Evolutionary conservation across 331 rosid genomes (phyloP).

Genomic region (Cydonia oblonga): DNA sequence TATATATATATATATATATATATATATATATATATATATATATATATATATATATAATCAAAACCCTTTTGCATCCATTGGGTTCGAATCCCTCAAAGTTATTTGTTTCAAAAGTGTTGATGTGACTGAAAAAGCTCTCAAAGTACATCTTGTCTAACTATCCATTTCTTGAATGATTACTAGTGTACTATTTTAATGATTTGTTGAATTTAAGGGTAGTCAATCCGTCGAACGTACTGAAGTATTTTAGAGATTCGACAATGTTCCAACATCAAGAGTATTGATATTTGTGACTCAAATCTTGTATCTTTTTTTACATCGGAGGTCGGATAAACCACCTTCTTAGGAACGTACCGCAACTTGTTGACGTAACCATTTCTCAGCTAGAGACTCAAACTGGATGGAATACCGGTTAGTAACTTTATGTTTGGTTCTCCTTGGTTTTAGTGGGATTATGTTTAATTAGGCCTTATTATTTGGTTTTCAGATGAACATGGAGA

Average conservation of each 20-base stretch:
- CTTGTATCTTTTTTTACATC: neutral
- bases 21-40: no score
- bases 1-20: no score
- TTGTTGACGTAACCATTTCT: neutral
- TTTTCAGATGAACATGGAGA: neutral
- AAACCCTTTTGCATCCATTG: neutral
- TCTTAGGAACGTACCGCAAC: neutral
- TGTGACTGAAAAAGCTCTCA: neutral
- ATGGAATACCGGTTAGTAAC: neutral
- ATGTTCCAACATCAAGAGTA: neutral
- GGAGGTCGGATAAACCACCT: neutral
- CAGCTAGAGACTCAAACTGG: neutral
- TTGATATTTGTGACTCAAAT: neutral
- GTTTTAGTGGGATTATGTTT: neutral
- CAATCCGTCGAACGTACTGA: neutral
- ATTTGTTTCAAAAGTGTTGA: neutral
- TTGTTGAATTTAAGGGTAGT: neutral
- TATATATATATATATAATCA: no score
- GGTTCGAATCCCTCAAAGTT: neutral
- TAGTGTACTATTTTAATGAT: neutral
- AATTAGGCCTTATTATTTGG: neutral
- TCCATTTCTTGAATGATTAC: neutral
- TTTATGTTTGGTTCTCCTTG: neutral
- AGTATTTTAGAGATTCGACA: neutral
- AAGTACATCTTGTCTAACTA: neutral